Base-by-base conservation (phyloP, 495 filamentous ascomycete species). In the Cudoniella acicularis region DNA sequence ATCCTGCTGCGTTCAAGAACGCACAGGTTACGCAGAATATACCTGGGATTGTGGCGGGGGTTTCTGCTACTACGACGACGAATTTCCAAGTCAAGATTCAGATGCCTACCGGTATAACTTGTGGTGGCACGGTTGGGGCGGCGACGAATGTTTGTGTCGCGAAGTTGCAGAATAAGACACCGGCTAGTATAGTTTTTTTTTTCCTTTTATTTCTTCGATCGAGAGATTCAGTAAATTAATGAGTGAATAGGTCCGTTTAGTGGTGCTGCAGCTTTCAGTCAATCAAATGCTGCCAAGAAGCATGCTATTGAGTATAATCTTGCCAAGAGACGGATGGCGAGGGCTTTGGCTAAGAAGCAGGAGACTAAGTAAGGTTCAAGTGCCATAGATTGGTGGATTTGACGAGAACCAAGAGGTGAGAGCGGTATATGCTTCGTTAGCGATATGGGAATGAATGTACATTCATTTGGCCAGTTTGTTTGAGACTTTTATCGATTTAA, bases 211-310 rank as follows among this genome's bases (percentile, higher is more conserved):
- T 13, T 36, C 30, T 36, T 69, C 10, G n/a, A n/a, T n/a, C n/a
- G n/a, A n/a, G n/a, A n/a, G n/a, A n/a, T n/a, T n/a, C n/a, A n/a
- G n/a, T n/a, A n/a, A n/a, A n/a, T n/a, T n/a, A n/a, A n/a, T n/a
- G n/a, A n/a, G n/a, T n/a, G n/a, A n/a, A 79, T 79, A 8, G 82
- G 82, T 1, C 82, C 82, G 0, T 85, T 85, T 56, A 81, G 82
- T 30, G 81, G 82, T 22, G 77, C 75, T 2, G 74, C 72, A 1
- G 75, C 75, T 2, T 78, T 78, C 49, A 77, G 73, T 1, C 67
- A 71, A 61, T 73, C 70, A 20, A 17, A 73, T 8, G 68, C 65
- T 18, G 73, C 73, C 1, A 64, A 68, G 47, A 77, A 75, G 71
- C 61, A 74, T 16, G 73, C 74, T 11, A 55, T 76, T 21, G 67